Base-by-base conservation (phyloP, 2,329 filamentous ascomycete species). In the Cercospora berteroae region DNA sequence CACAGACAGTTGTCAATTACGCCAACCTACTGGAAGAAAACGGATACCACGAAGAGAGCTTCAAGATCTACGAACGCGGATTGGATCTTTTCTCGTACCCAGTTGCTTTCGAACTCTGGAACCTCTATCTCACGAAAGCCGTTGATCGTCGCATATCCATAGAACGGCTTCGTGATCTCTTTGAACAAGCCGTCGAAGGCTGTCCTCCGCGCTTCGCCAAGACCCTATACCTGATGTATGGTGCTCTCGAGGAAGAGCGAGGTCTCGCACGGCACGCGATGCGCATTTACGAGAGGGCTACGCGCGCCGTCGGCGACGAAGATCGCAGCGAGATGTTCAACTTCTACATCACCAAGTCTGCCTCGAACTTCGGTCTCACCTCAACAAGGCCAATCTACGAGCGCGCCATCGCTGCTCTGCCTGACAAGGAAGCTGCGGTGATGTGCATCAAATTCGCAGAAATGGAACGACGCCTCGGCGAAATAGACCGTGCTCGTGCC, bases 381-480 rank as follows among this genome's bases (percentile, higher is more conserved):
- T 98, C 95, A 0, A 97, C 95, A 3, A 85, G 95, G 61, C 90
- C 93, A 0, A 99, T 99, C 74, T 99, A 99, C 83, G 95, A 99
- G 81, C 89, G 94, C 65, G 94, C 95, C 42, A 97, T 99, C 72
- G 89, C 92, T 10, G 91, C 93, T n/a, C 84, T 99, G 39, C 94
- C 96, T 0, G 95, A 99, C 79, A 87, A 85, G 69, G 95, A 98
- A 80, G 95, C 94, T 6, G 93, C 94, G 77, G 92, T 95, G 74
- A 99, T 99, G 95, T 99, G 95, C 81, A 88, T 99, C 77, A 98
- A 97, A 77, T 99, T 99, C 77, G 95, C 95, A 1, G 93, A 97
- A 75, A 96, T 97, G 93, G 93, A 97, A 82, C 89, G 94, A 74
- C 84, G 93, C 31, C 83, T 97, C 5, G 94, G 94, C 70, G 93